Evolutionary conservation across 1,139 yeast species (phyloP).

Genomic region (Kluyveromyces marxianus): DNA sequence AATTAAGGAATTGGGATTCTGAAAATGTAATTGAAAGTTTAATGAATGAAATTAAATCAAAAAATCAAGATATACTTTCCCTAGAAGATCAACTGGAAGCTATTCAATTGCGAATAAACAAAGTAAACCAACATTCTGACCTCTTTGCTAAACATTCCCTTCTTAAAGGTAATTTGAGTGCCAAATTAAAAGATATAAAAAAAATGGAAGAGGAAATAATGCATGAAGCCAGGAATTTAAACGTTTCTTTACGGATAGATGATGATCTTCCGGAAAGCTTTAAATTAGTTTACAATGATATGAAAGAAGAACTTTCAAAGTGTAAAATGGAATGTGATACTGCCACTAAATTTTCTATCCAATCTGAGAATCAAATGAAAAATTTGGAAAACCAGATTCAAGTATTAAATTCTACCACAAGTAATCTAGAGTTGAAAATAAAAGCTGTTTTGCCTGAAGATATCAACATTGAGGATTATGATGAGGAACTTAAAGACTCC

Average conservation of each 20-base stretch:
- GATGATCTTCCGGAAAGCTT: background rate
- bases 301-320: background rate
- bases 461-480: slow-evolving; percentile 45
- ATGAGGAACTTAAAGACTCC: slow-evolving; percentile 42
- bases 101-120: slow-evolving; percentile 42
- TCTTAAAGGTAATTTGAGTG: slow-evolving; percentile 26
- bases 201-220: slow-evolving; percentile 8
- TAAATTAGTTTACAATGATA: background rate
- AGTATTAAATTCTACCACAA: background rate
- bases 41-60: slow-evolving; percentile 34
- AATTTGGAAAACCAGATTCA: slow-evolving; percentile 4
- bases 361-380: slow-evolving; percentile 6
- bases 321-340: background rate
- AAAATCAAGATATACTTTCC: slow-evolving; percentile 35
- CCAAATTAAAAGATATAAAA: slow-evolving; percentile 12
- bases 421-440: background rate
- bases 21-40: slow-evolving; percentile 31
- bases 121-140: slow-evolving; percentile 53
- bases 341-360: slow-evolving; percentile 13
- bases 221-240: background rate
- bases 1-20: slow-evolving; percentile 32
- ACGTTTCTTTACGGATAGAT: background rate
- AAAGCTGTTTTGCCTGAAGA: slow-evolving; percentile 32
- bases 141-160: slow-evolving; percentile 44
- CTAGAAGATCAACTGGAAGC: slow-evolving; percentile 52